phyloP scores from a whole-genome alignment of 2,329 filamentous ascomycete genomes.

The Colletotrichum euphorbiae region DNA sequence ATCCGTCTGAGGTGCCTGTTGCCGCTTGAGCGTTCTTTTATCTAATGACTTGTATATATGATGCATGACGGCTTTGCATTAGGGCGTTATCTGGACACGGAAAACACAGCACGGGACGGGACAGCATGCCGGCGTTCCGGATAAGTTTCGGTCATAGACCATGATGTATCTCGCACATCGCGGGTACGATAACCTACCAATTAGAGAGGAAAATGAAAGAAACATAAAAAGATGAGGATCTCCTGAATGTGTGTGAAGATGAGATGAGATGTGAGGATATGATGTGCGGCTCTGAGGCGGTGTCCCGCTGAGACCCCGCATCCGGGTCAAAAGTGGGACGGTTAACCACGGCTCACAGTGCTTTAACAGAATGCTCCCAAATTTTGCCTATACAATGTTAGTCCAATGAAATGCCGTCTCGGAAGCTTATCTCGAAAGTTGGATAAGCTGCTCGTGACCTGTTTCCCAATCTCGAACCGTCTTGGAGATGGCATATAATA shows the following conservation, averaged over 20 bases:
- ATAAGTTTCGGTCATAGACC: conserved; percentile 18
- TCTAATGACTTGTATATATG: conserved; percentile 37
- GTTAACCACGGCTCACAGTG: neutral
- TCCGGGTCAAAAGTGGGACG: conserved; percentile 20
- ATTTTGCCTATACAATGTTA: neutral
- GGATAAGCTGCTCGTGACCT: conserved; percentile 17
- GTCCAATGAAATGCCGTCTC: neutral
- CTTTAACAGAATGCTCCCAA: neutral
- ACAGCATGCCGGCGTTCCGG: conserved; percentile 38
- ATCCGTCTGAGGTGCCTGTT: conserved; percentile 11
- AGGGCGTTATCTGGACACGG: conserved; percentile 24
- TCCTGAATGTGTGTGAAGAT: neutral
- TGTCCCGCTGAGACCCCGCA: conserved; percentile 28
- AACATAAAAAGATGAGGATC: neutral
- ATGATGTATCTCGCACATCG: conserved; percentile 12
- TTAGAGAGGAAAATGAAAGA: conserved; percentile 20
- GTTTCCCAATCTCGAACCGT: neutral
- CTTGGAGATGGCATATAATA: neutral
- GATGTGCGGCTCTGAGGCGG: conserved; percentile 17
- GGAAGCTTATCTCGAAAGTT: conserved; percentile 14
- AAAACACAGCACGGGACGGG: conserved; percentile 28
- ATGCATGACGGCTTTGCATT: conserved; percentile 36
- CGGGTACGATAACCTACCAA: conserved; percentile 10
- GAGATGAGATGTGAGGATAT: neutral
- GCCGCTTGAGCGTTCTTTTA: neutral